Conservation (phyloP, 345 rosid species). For the Sisymbrium irio region DNA sequence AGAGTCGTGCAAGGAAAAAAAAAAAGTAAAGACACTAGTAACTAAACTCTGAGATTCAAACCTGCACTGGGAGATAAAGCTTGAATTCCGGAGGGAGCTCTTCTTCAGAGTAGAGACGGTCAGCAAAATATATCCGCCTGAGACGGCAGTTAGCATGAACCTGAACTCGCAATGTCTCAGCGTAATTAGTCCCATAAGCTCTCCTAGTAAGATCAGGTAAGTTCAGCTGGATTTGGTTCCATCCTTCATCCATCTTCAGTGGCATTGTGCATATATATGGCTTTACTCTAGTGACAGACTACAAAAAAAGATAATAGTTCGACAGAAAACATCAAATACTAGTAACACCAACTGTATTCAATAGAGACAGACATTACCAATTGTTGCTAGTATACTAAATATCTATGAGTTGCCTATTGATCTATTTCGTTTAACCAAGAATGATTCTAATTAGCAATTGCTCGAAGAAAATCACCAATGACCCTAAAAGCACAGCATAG, state of each 20-base stretch:
- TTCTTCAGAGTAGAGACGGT: constrained; percentile 91
- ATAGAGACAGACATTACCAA: background rate
- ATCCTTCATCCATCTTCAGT: constrained; percentile 89
- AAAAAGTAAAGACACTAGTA: background rate
- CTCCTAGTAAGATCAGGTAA: constrained; percentile 87
- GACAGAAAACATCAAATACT: background rate
- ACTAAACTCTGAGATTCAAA: constrained; percentile 8
- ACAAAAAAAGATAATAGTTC: background rate
- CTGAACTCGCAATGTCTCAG: constrained; percentile 93
- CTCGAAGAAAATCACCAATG: background rate
- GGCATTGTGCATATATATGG: constrained; percentile 98
- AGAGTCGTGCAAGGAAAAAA: background rate
- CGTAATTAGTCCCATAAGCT: constrained; percentile 95
- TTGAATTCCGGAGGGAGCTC: constrained; percentile 97
- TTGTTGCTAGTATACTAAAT: background rate
- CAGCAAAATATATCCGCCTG: constrained; percentile 88
- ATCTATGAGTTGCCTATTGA: background rate
- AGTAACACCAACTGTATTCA: background rate
- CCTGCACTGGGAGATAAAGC: constrained; percentile 94
- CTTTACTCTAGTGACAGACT: constrained; percentile 91
- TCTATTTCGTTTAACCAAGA: background rate
- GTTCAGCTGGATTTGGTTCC: constrained; percentile 96
- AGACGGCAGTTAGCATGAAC: constrained; percentile 93
- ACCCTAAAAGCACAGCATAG: background rate
- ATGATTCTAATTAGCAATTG: background rate